Percentiles rank a stretch among this genome's conserved stretches.
These are phyloP conservation scores for Penicillium aurantiogriseum DNA, from an alignment of 2,329 filamentous ascomycete species.

Conservation along the genomic window DNA sequence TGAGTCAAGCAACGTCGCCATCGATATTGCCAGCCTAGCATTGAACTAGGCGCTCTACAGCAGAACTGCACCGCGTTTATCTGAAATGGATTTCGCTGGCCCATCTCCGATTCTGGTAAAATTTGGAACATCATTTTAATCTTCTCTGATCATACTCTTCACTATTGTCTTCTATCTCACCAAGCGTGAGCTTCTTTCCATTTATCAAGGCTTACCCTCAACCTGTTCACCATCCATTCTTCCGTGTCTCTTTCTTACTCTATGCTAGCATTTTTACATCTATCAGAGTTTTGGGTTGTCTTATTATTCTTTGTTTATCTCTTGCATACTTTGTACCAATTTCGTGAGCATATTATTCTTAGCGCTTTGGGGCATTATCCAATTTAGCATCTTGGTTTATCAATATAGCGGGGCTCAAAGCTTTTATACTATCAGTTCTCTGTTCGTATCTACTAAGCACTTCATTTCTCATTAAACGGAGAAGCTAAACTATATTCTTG, in stretches of 20 bases:
- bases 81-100: background rate
- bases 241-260: background rate
- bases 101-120: conserved; percentile 1
- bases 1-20: conserved; percentile 23
- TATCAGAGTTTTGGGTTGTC: conserved; percentile 6
- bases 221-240: background rate
- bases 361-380: conserved; percentile 11
- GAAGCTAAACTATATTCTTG: background rate
- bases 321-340: conserved; percentile 11
- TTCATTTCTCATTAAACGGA: background rate
- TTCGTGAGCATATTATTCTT: conserved; percentile 12
- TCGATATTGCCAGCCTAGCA: conserved; percentile 27
- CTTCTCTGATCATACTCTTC: conserved; percentile 19
- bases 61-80: background rate
- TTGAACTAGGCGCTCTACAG: conserved; percentile 19
- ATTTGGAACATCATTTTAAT: conserved; percentile 10
- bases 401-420: conserved; percentile 7
- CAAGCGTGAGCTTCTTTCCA: background rate
- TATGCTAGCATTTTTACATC: background rate
- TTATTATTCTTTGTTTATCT: background rate
- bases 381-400: conserved; percentile 13
- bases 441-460: background rate
- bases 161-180: conserved; percentile 1
- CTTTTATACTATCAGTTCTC: background rate
- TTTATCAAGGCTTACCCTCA: conserved; percentile 1